Conservation (phyloP, 257 asterid genomes). For the Solanum etuberosum region DNA sequence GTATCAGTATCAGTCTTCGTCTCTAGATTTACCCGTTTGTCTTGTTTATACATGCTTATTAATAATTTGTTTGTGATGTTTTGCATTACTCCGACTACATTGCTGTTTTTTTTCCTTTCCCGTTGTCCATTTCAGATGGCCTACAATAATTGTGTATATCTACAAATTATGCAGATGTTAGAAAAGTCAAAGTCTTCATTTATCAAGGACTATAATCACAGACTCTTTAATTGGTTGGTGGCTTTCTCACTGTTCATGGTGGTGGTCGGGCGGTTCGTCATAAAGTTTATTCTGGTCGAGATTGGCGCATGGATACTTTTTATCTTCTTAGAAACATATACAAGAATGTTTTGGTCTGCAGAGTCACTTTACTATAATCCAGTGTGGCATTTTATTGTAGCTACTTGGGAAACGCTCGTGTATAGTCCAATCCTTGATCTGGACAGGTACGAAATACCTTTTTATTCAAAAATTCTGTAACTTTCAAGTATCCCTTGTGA, state of each 20-base stretch:
- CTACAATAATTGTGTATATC: not conserved
- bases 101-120: not conserved
- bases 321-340: slow-evolving; percentile 93
- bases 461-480: not conserved
- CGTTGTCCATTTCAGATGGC: not conserved
- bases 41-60: not conserved
- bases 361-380: slow-evolving; percentile 98
- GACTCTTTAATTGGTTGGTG: slow-evolving; percentile 97
- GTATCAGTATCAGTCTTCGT: not conserved
- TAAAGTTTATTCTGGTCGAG: slow-evolving; percentile 77
- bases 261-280: slow-evolving; percentile 85
- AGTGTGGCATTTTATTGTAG: slow-evolving; percentile 77
- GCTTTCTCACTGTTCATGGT: slow-evolving; percentile 94
- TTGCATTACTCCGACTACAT: not conserved
- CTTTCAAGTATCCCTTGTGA: not conserved
- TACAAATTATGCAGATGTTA: slow-evolving; percentile 62
- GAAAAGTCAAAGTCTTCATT: slow-evolving; percentile 85
- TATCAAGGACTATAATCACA: slow-evolving; percentile 93
- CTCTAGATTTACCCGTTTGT: not conserved
- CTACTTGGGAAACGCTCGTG: slow-evolving; percentile 87
- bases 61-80: not conserved
- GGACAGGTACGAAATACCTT: slow-evolving; percentile 52
- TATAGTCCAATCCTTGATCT: slow-evolving; percentile 95
- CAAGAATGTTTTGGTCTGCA: slow-evolving; percentile 98
- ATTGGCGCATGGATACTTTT: slow-evolving; percentile 95